Base-by-base conservation (phyloP, 306 rosid species). In the Vigna unguiculata region DNA sequence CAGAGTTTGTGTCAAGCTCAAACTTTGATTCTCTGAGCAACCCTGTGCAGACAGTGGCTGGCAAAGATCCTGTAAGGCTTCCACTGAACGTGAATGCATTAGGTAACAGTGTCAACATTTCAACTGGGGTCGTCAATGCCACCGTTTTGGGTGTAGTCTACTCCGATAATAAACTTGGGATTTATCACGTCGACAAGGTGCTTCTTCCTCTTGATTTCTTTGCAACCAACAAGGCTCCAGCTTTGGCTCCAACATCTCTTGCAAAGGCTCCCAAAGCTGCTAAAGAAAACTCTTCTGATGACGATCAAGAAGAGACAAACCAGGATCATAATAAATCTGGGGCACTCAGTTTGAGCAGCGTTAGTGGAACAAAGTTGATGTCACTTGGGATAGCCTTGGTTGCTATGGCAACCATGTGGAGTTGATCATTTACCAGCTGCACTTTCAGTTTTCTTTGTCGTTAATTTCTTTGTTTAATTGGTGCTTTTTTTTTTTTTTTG, bases 61-160 rank as follows among this genome's bases (percentile, higher is more conserved):
- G 80, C 0, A 69, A 55, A 24, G 68, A 73, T 63, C 83, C 80
- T 0, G 1, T 7, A 16, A 74, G 79, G 55, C 21, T 73, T 58
- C 91, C 89, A 3, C 48, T 87, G 9, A 85, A 89, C 12, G 80
- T 87, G 25, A 85, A 83, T 16, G 85, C 88, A 1, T 63, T 82
- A 10, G 89, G 93, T 11, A 84, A 67, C 74, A 78, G 82, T 10
- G 93, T 87, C 4, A 87, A 84, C 62, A 79, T 91, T 11, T 84
- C 88, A 2, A 89, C 93, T 4, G 97, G 93, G 7, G 72, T 91
- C 0, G 92, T 87, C 4, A 87, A 89, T 57, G 85, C 93, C 5
- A 62, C 89, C 0, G 25, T 89, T 47, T 71, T 85, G 0, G 91
- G 89, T 2, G 81, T 87, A 0, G 76, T 91, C 0, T 91, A 86